Conservation (phyloP, 495 filamentous ascomycete genomes). For the Letharia columbiana region DNA sequence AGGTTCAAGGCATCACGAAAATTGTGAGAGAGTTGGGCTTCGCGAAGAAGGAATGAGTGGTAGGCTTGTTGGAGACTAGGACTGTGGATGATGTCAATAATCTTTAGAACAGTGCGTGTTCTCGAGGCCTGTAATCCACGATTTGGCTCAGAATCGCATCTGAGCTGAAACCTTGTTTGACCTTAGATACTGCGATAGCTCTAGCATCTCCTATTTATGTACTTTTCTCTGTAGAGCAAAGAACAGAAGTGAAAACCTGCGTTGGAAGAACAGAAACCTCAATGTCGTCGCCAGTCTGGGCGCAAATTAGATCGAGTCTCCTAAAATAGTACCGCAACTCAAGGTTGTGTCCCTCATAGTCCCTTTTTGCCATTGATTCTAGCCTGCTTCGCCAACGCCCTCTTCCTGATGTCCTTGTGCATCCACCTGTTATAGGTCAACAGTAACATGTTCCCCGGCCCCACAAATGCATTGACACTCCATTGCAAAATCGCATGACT, state of each 20-base stretch:
- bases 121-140: background rate
- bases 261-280: background rate
- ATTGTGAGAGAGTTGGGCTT: background rate
- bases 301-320: background rate
- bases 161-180: background rate
- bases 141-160: background rate
- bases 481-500: constrained; percentile 84
- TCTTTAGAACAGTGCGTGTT: background rate
- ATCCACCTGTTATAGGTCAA: constrained; percentile 64
- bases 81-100: background rate
- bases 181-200: background rate
- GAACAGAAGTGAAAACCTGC: background rate
- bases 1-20: background rate
- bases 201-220: background rate
- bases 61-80: background rate
- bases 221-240: background rate
- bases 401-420: constrained; percentile 78
- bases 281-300: background rate
- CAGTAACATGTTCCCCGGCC: constrained; percentile 52
- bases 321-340: background rate
- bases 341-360: constrained; percentile 25
- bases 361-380: constrained; percentile 47
- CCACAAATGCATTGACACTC: constrained; percentile 62
- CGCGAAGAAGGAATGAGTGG: background rate
- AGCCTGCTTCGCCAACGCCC: constrained; percentile 82